Conservation (phyloP, 2,329 filamentous ascomycete species). For the Colletotrichum spinosum region DNA sequence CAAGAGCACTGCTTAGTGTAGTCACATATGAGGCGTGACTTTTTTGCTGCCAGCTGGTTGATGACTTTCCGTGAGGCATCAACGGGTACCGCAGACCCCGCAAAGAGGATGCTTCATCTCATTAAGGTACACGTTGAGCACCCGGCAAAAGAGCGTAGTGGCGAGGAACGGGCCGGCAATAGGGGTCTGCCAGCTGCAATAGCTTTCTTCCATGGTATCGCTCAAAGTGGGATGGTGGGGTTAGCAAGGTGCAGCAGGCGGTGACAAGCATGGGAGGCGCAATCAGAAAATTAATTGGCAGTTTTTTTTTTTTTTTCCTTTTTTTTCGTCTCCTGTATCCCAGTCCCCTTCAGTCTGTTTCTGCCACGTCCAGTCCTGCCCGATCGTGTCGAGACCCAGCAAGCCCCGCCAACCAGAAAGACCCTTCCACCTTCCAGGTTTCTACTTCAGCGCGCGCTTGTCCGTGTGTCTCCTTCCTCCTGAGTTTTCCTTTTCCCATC, state of each 20-base stretch:
- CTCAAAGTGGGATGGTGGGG: slow-evolving; percentile 18
- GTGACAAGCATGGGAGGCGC: slow-evolving; percentile 34
- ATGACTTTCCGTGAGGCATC: too few relatives aligned
- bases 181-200: slow-evolving; percentile 31
- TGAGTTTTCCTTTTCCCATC: slow-evolving; percentile 28
- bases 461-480: slow-evolving; percentile 24
- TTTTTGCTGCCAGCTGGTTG: too few relatives aligned
- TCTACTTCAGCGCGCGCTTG: slow-evolving; percentile 33
- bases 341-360: slow-evolving; percentile 17
- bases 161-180: slow-evolving; percentile 30
- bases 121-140: not conserved
- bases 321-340: too few relatives aligned
- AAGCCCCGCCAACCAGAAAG: slow-evolving; percentile 25
- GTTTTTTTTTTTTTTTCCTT: slow-evolving; percentile 3
- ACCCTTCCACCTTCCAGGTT: slow-evolving; percentile 7
- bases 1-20: too few relatives aligned
- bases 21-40: too few relatives aligned
- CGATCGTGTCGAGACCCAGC: slow-evolving; percentile 33
- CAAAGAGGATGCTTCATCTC: not conserved
- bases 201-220: not conserved
- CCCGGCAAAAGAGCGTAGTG: not conserved
- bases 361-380: slow-evolving; percentile 31
- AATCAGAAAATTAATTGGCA: slow-evolving; percentile 26
- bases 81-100: not conserved
- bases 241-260: slow-evolving; percentile 30